Evolutionary conservation across 202 grass and related monocot species (phyloP), one percentile per base, ranked within the genome.

Genomic region (Eragrostis tef): DNA sequence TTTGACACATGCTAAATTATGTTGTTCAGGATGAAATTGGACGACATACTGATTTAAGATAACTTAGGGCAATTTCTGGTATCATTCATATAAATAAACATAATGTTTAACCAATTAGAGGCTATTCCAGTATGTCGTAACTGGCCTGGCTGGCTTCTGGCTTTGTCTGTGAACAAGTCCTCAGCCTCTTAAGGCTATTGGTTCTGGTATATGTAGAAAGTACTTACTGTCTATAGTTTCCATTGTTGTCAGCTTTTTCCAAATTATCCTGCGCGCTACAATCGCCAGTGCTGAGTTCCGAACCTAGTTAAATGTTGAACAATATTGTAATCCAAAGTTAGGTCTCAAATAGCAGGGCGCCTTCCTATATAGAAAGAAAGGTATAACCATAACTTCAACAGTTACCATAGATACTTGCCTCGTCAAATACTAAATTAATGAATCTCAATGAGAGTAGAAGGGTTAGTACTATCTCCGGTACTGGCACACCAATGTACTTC

Each of bases 401-500:
- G 57, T 48, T 63, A 74, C 26, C 10, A 63, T 73, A 78, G 51
- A 75, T 76, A 83, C 90, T 93, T 87, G 70, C 95, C 95, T 98
- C 95, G 83, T 98, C 95, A 83, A 98, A 94, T 54, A 95, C 95
- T 71, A 98, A 87, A 88, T 87, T 94, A 77, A 98, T 91, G 79
- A 98, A 95, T 78, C 92, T 98, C 83, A 98, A 83, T 56, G 95
- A 98, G 81, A 98, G 85, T 67, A 98, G 80, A 9, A 98, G 87
- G 26, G 90, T 98, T 73, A 98, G 90, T 85, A 90, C 83, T 83
- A 93, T 98, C 89, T 98, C 92, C 41, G 90, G 84, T 75, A 95
- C 92, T 51, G 92, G 90, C 59, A 88, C 90, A 63, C 95, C 92
- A 27, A 94, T 82, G 65, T 82, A 66, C 62, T 84, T 86, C 74